Evolutionary conservation across 164 flowering plant genomes (phyloP), one percentile per base, ranked within the genome.

Genomic region (Malania oleifera): DNA sequence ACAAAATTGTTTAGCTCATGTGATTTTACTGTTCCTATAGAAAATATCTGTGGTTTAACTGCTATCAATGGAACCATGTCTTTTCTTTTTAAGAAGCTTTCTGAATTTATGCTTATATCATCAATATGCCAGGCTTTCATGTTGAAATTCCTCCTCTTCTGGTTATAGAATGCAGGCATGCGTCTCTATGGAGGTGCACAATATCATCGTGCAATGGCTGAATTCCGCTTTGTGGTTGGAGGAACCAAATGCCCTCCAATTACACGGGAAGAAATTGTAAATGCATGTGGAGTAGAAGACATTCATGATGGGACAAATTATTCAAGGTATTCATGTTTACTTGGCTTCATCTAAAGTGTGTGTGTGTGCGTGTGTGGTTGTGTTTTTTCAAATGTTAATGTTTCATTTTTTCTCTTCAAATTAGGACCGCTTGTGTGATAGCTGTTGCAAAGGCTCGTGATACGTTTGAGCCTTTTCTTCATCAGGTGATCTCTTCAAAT

Each of bases 211-310:
- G 96, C 98, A 54, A 93, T 93, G 98, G 98, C 98, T 58, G 97
- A 93, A 70, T 93, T 93, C 54, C 97, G 98, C 31, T 93, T 93
- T 80, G 85, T 89, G 41, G 97, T 87, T 63, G 98, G 97, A 40
- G 96, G 96, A 66, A 85, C 57, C 39, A 93, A 93, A 73, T 93
- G 98, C 62, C 98, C 96, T 63, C 83, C 86, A 72, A 93, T 93
- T 47, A 82, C 95, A 41, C 76, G 97, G 56, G 98, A 93, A 71
- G 97, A 93, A 71, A 93, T 93, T 51, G 98, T 93, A 26, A 93
- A 93, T 89, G 98, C 97, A 31, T 92, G 98, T 77, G 98, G 98
- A 54, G 96, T 92, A 38, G 98, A 92, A 77, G 98, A 92, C 79
- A 83, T 89, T 63, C 96, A 92, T 77, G 98, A 92, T 72, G 96